phyloP scores from a whole-genome alignment of 352 stramenopile genomes.

The Blastocystis sp. region DNA sequence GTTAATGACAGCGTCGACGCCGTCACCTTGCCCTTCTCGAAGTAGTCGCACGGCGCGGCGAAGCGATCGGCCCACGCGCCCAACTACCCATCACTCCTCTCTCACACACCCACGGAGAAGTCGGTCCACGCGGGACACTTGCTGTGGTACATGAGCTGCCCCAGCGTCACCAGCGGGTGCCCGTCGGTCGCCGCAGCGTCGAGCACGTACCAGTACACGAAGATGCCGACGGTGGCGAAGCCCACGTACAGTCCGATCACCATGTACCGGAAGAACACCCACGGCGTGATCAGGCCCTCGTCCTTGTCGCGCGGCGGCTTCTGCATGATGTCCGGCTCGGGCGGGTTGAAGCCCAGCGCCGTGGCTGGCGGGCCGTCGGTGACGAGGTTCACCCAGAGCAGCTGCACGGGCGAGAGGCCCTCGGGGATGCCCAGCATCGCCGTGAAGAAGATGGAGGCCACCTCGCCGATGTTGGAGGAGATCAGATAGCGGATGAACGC shows the following conservation, averaged over 20 bases:
- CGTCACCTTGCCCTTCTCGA: constrained; percentile 85
- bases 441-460: constrained; percentile 96
- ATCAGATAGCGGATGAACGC: constrained; percentile 98
- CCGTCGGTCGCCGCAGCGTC: constrained; percentile 6
- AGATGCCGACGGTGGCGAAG: constrained; percentile 85
- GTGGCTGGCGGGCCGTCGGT: constrained; percentile 96
- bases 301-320: constrained; percentile 87
- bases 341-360: constrained; percentile 95
- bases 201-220: constrained; percentile 88
- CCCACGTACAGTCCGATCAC: constrained; percentile 85
- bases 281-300: constrained; percentile 94
- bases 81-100: constrained; percentile 30
- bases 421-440: constrained; percentile 90
- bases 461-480: constrained; percentile 97
- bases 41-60: constrained; percentile 78
- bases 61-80: not conserved
- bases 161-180: constrained; percentile 31
- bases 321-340: constrained; percentile 93
- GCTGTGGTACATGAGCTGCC: constrained; percentile 7
- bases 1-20: constrained; percentile 88
- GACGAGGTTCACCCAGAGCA: constrained; percentile 99
- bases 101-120: constrained; percentile 1
- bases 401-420: constrained; percentile 93
- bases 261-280: constrained; percentile 95
- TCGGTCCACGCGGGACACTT: constrained; percentile 36